Conservation (phyloP, 1,284 basidiomycete genomes). For the Pterulicium gracile region DNA sequence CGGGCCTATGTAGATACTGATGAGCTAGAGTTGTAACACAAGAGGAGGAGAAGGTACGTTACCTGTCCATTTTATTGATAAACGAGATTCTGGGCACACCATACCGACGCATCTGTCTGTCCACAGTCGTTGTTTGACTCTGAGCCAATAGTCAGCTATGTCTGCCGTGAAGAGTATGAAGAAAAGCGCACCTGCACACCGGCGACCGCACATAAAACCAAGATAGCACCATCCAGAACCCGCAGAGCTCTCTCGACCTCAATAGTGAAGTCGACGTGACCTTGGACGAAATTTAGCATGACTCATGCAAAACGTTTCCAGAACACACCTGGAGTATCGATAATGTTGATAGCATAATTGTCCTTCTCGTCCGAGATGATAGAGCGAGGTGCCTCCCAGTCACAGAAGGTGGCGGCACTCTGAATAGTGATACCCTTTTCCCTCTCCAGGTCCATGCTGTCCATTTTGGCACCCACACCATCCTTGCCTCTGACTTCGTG, state of each 20-base stretch:
- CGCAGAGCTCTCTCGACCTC: slow-evolving; percentile 96
- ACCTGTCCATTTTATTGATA: slow-evolving; percentile 99
- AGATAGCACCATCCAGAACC: slow-evolving; percentile 92
- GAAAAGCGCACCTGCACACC: slow-evolving; percentile 74
- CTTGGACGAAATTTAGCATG: slow-evolving; percentile 22
- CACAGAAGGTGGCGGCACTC: slow-evolving; percentile 96
- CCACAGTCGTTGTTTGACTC: slow-evolving; percentile 98
- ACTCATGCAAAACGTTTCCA: not conserved
- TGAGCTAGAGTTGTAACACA: slow-evolving; percentile 6
- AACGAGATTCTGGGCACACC: slow-evolving; percentile 94
- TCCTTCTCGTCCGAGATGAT: slow-evolving; percentile 49
- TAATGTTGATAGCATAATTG: slow-evolving; percentile 95
- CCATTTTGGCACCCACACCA: slow-evolving; percentile 98
- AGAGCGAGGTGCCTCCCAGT: slow-evolving; percentile 78
- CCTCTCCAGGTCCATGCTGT: slow-evolving; percentile 97
- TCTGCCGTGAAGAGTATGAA: not conserved
- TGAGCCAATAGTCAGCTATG: slow-evolving; percentile 19
- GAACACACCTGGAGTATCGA: slow-evolving; percentile 85
- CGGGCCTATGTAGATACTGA: slow-evolving; percentile 48
- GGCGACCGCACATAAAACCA: slow-evolving; percentile 94
- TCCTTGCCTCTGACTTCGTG: slow-evolving; percentile 97
- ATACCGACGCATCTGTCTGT: slow-evolving; percentile 97
- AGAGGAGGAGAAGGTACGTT: slow-evolving; percentile 6
- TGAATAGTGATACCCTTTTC: slow-evolving; percentile 99
- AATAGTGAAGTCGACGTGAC: slow-evolving; percentile 99